phyloP scores from a whole-genome alignment of 139 green algal species.

The Asterochloris erici region DNA sequence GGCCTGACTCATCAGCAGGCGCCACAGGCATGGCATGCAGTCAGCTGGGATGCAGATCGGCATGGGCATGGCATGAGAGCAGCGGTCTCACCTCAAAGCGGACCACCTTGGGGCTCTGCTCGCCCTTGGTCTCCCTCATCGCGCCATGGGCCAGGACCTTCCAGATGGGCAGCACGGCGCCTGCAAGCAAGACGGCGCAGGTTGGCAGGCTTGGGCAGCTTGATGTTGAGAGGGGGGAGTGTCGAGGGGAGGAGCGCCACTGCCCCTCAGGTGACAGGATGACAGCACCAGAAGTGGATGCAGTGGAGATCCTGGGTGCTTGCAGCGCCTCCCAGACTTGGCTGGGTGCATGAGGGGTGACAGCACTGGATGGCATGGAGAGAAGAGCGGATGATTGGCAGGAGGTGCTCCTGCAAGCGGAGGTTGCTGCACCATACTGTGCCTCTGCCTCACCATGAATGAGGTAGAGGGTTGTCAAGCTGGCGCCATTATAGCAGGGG shows the following conservation, averaged over 20 bases:
- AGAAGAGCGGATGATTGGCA: too few relatives aligned
- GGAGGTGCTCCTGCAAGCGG: too few relatives aligned
- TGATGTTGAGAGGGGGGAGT: too few relatives aligned
- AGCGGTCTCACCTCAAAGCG: too few relatives aligned
- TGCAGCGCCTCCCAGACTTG: background rate
- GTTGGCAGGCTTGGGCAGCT: background rate
- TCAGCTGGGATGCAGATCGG: too few relatives aligned
- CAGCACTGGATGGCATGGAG: background rate
- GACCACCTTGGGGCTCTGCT: background rate
- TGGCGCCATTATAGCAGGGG: too few relatives aligned
- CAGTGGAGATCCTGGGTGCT: background rate
- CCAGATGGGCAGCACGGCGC: slow-evolving; percentile 28
- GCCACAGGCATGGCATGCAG: too few relatives aligned
- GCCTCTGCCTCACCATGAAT: too few relatives aligned
- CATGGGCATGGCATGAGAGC: too few relatives aligned
- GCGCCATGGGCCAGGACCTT: slow-evolving; percentile 6
- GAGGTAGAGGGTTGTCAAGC: too few relatives aligned
- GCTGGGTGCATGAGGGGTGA: background rate
- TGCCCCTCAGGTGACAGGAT: background rate
- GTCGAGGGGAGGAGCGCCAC: background rate
- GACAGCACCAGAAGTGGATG: background rate
- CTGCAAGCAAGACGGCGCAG: slow-evolving; percentile 4
- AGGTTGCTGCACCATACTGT: too few relatives aligned
- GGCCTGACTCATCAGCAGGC: too few relatives aligned
- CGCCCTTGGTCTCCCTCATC: background rate